Base-by-base conservation (phyloP, 345 rosid genomes). In the Hirschfeldia incana region DNA sequence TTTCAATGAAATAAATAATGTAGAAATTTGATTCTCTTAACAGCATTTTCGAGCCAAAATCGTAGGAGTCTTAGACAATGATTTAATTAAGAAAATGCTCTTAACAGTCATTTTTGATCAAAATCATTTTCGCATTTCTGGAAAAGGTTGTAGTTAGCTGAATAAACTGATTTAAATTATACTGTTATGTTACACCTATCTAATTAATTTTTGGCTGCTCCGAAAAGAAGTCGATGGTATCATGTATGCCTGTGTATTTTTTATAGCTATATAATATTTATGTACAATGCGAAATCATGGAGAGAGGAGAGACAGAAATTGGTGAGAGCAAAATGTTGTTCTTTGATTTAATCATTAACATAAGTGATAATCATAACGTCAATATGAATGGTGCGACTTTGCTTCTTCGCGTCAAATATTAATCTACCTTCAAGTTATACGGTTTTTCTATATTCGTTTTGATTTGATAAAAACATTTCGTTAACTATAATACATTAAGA, bases 261-360 rank as follows among this genome's bases (percentile, higher is more conserved):
- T 30, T 17, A 63, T 46, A 8, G 26, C 60, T 57, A 17, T 46
- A 46, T 57, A 57, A 68, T 68, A 13, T 77, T 21, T 11, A 34
- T 60, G 29, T 59, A n/a, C 44, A 44, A 10, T 55, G 37, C 6
- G 72, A 64, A 65, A 78, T 72, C 65, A 77, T 70, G 46, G 33
- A 77, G 75, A 53, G 46, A 15, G 46, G 34, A 77, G 67, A 77
- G 71, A 64, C 17, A 65, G 32, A 51, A 49, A 51, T 65, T 55
- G 72, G 51, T 66, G 30, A 66, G 60, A 78, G 46, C 70, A 62
- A 46, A 78, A 33, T 72, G 53, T 66, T 78, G 64, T 78, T 78
- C 77, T 66, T 39, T 59, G 67, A 64, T 58, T 37, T 78, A 58
- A 73, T 59, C 55, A 78, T 71, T 29, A 55, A 11, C 46, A 10